These are phyloP conservation scores for Protomyces lactucae-debilis DNA, from an alignment of 1,139 yeast genomes.

Conservation along the genomic window DNA sequence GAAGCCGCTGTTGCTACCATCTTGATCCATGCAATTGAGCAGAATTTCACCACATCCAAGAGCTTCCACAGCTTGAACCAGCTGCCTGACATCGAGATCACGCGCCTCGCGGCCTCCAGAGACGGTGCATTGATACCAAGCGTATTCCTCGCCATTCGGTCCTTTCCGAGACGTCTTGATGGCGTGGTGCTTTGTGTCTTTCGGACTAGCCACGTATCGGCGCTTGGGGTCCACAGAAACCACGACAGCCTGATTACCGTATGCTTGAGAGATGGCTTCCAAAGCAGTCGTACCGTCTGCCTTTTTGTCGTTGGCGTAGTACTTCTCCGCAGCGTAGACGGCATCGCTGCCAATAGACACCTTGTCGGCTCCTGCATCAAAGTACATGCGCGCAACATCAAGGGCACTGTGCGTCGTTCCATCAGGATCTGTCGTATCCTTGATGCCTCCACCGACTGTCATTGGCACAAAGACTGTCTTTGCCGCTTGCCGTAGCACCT, in stretches of 20 bases:
- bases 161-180: conserved; percentile 58
- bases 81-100: conserved; percentile 85
- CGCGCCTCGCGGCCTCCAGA: conserved; percentile 92
- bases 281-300: conserved; percentile 78
- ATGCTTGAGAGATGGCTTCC: conserved; percentile 82
- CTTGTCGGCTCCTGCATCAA: conserved; percentile 94
- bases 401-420: conserved; percentile 74
- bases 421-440: conserved; percentile 79
- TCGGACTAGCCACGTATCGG: conserved; percentile 61
- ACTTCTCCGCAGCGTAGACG: conserved; percentile 79
- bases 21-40: conserved; percentile 89
- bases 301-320: conserved; percentile 52
- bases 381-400: conserved; percentile 83
- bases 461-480: conserved; percentile 90
- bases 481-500: conserved; percentile 76
- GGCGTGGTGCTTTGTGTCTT: conserved; percentile 54
- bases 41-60: conserved; percentile 96
- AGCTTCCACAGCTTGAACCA: conserved; percentile 80
- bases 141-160: conserved; percentile 77
- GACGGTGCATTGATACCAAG: conserved; percentile 92
- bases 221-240: conserved; percentile 95
- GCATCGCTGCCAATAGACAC: conserved; percentile 98
- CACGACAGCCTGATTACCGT: conserved; percentile 95
- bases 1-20: conserved; percentile 89
- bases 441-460: conserved; percentile 96